These are phyloP conservation scores for Tricholoma hemisulphureum DNA, from an alignment of 768 basidiomycete species.

Conservation along the genomic window DNA sequence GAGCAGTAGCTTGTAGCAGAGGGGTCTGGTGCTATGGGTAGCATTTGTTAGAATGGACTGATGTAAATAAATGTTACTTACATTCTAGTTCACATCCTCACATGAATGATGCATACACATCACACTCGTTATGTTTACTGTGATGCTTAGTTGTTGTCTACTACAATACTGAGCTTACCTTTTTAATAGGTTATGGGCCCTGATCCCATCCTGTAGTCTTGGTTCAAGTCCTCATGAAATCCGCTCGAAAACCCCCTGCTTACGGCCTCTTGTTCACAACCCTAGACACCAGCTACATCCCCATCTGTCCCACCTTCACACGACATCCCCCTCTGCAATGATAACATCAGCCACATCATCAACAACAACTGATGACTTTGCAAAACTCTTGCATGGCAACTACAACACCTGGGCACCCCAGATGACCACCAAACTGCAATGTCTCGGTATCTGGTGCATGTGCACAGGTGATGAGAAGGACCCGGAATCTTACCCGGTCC, in stretches of 20 bases:
- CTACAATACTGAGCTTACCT: no score
- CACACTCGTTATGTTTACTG: no score
- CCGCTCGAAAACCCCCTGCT: neutral
- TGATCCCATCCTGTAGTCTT: neutral
- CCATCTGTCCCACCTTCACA: neutral
- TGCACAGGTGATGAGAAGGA: constrained; percentile 1
- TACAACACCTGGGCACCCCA: constrained; percentile 4
- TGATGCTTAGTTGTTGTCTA: no score
- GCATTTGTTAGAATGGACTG: neutral
- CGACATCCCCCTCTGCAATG: neutral
- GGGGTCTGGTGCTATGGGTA: no score
- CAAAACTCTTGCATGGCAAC: neutral
- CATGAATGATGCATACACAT: no score
- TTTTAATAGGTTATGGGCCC: no score
- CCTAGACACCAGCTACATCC: neutral
- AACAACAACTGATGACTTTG: neutral
- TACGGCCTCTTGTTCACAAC: neutral
- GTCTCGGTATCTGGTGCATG: constrained; percentile 1
- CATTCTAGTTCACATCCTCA: neutral
- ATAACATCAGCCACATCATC: neutral
- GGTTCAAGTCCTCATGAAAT: neutral
- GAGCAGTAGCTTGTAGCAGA: no score
- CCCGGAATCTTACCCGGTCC: neutral
- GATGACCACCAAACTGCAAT: neutral
- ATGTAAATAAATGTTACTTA: no score